Conservation (phyloP, 2,329 filamentous ascomycete species). For the Chaetoscypha palmicola region DNA sequence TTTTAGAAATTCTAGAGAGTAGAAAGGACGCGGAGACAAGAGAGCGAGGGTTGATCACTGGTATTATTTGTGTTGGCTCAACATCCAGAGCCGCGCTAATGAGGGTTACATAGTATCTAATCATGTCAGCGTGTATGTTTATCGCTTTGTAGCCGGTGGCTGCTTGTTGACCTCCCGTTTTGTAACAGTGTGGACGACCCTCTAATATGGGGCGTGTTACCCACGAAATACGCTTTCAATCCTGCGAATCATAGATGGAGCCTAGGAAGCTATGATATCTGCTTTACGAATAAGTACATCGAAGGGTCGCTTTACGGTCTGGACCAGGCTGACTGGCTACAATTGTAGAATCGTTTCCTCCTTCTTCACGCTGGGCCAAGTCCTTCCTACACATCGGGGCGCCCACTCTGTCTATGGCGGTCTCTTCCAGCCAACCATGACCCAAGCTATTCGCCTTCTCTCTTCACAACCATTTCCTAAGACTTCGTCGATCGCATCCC, state of each 20-base stretch:
- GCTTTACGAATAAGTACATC: slow-evolving; percentile 77
- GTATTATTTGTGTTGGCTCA: slow-evolving; percentile 34
- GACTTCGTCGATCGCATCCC: slow-evolving; percentile 14
- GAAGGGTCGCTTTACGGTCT: background rate
- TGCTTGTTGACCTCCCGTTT: slow-evolving; percentile 6
- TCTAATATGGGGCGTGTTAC: slow-evolving; percentile 84
- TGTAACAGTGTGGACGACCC: slow-evolving; percentile 78
- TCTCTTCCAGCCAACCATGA: slow-evolving; percentile 82
- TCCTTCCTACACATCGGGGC: slow-evolving; percentile 78
- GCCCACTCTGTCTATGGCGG: slow-evolving; percentile 71
- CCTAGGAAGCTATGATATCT: slow-evolving; percentile 90
- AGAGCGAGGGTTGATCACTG: slow-evolving; percentile 74
- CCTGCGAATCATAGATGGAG: slow-evolving; percentile 78
- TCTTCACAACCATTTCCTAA: slow-evolving; percentile 49
- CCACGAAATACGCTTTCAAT: slow-evolving; percentile 63
- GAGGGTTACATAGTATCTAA: slow-evolving; percentile 64
- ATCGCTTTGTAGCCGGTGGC: background rate
- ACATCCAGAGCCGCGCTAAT: background rate
- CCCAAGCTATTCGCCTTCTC: slow-evolving; percentile 76
- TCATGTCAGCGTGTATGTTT: slow-evolving; percentile 78
- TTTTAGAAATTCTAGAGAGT: slow-evolving; percentile 68
- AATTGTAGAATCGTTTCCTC: slow-evolving; percentile 53
- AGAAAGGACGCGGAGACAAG: slow-evolving; percentile 60
- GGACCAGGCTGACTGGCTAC: slow-evolving; percentile 2
- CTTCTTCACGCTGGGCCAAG: slow-evolving; percentile 87